Conservation (phyloP, 495 filamentous ascomycete genomes). For the Thozetella sp. region DNA sequence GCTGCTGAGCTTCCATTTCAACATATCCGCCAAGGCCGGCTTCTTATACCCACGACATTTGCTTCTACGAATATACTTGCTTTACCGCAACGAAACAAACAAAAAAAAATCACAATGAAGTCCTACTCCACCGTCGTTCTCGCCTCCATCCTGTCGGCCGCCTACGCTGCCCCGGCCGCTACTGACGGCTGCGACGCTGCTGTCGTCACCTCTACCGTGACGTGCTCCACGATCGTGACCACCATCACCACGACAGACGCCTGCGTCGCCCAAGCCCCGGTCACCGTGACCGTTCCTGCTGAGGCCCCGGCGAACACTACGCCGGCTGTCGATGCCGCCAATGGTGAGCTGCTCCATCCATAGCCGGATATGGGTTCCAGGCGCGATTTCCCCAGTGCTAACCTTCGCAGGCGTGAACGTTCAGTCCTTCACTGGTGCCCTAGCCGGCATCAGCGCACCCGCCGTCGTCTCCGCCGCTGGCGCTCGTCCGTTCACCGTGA, state of each 20-base stretch:
- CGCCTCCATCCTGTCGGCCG: neutral
- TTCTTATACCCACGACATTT: neutral
- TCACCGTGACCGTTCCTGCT: neutral
- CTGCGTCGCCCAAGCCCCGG: neutral
- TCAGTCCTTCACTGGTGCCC: neutral
- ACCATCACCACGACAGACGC: neutral
- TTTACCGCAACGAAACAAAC: no score
- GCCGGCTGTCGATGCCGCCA: neutral
- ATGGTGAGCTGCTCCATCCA: neutral
- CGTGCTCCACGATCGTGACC: neutral
- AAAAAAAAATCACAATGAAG: neutral
- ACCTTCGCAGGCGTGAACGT: conserved; percentile 1
- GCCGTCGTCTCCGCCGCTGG: neutral
- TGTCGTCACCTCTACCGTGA: neutral
- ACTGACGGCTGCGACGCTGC: neutral
- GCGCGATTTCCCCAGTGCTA: neutral
- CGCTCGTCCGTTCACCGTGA: neutral
- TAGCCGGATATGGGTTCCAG: no score
- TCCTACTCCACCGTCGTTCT: neutral
- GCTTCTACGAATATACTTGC: neutral
- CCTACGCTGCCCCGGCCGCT: neutral
- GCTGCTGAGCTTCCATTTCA: neutral
- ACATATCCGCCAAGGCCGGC: neutral
- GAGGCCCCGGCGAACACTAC: neutral
- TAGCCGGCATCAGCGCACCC: neutral